Conservation (phyloP, 1,284 basidiomycete genomes). For the Leccinum griseonigrum region DNA sequence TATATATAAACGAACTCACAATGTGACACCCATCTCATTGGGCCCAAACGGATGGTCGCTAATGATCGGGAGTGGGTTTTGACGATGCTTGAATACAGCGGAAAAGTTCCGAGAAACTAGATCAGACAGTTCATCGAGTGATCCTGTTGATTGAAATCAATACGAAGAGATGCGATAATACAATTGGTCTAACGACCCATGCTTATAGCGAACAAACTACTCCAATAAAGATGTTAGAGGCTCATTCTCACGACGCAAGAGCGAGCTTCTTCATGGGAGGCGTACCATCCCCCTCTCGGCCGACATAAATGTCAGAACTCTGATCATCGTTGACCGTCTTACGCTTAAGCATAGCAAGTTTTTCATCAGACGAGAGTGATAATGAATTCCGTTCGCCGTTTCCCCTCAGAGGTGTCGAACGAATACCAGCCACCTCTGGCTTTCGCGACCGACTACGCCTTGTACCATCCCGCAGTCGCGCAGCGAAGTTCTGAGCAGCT, state of each 20-base stretch:
- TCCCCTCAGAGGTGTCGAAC: slow-evolving; percentile 46
- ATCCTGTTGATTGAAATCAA: slow-evolving; percentile 47
- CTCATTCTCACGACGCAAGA: slow-evolving; percentile 30
- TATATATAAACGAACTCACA: slow-evolving; percentile 46
- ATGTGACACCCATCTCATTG: slow-evolving; percentile 54
- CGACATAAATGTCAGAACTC: slow-evolving; percentile 26
- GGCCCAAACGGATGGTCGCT: slow-evolving; percentile 75
- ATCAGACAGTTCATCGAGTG: slow-evolving; percentile 75
- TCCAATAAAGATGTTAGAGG: slow-evolving; percentile 32
- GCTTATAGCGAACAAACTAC: slow-evolving; percentile 34
- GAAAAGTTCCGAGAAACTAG: slow-evolving; percentile 76
- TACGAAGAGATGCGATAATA: slow-evolving; percentile 17
- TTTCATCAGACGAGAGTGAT: slow-evolving; percentile 51
- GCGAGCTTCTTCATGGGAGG: slow-evolving; percentile 61
- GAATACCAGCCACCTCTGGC: slow-evolving; percentile 49
- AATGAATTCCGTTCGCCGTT: slow-evolving; percentile 32
- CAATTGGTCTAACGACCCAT: slow-evolving; percentile 20
- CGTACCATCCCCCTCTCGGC: slow-evolving; percentile 39
- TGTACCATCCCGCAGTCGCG: slow-evolving; percentile 60
- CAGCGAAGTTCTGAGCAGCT: slow-evolving; percentile 60
- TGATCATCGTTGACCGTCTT: slow-evolving; percentile 57
- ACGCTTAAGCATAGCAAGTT: slow-evolving; percentile 60
- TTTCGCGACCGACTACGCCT: slow-evolving; percentile 69
- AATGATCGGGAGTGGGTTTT: slow-evolving; percentile 67
- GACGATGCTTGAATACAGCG: slow-evolving; percentile 68